Percentiles rank a stretch among this genome's conserved stretches.
Conservation (phyloP, 352 stramenopile genomes). For the Phytophthora fragariaefolia region DNA sequence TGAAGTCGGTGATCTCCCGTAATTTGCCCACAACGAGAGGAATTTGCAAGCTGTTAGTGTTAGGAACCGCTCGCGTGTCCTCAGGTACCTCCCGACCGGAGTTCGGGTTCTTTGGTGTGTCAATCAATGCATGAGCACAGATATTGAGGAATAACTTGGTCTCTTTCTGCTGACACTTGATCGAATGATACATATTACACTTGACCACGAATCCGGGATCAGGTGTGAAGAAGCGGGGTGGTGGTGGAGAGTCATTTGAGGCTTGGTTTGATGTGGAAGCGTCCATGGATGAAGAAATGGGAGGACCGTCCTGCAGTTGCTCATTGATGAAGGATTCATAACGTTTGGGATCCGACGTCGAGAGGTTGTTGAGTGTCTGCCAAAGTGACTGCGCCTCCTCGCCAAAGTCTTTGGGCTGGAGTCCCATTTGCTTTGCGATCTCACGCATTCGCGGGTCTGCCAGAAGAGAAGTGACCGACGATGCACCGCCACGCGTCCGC, state of each 20-base stretch:
- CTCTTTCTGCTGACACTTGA: conserved; percentile 67
- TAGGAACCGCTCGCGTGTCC: conserved; percentile 66
- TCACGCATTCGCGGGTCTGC: conserved; percentile 71
- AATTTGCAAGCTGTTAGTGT: conserved; percentile 77
- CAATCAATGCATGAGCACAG: conserved; percentile 76
- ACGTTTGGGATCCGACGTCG: conserved; percentile 61
- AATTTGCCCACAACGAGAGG: conserved; percentile 74
- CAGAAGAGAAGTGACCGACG: conserved; percentile 47
- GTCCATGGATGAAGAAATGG: conserved; percentile 22
- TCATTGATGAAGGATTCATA: conserved; percentile 88
- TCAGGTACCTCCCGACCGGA: conserved; percentile 59
- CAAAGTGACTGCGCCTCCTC: conserved; percentile 71
- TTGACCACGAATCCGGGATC: conserved; percentile 83
- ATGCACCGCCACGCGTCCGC: conserved; percentile 26
- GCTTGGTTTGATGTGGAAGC: conserved; percentile 9
- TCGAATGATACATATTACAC: conserved; percentile 54
- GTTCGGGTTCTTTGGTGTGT: conserved; percentile 80
- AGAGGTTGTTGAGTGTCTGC: conserved; percentile 80
- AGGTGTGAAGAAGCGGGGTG: conserved; percentile 65
- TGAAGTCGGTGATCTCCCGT: conserved; percentile 56
- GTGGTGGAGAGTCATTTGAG: conserved; percentile 10
- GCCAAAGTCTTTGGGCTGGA: conserved; percentile 71
- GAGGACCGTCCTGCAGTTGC: conserved; percentile 74
- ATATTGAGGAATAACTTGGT: conserved; percentile 87
- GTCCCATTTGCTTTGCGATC: conserved; percentile 86